Conservation (phyloP, 805 yeast species). For the Candida quercuum region DNA sequence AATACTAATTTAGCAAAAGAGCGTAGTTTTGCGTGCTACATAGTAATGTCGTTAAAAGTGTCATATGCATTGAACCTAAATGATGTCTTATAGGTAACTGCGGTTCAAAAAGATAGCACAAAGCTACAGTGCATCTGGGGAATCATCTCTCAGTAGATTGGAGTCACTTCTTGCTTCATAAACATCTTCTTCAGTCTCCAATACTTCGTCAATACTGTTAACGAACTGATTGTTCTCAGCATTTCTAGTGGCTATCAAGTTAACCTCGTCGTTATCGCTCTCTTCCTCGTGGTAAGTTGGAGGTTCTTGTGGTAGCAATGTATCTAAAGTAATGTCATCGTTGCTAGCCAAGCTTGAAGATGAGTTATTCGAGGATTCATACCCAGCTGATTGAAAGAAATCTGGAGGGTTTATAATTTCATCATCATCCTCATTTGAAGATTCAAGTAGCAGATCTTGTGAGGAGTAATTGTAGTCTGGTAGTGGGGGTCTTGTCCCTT, state of each 20-base stretch:
- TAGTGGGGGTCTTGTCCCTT: conserved; percentile 87
- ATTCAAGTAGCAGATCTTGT: conserved; percentile 71
- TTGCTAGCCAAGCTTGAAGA: conserved; percentile 5
- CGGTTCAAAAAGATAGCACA: too few species aligned
- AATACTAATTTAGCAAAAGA: too few species aligned
- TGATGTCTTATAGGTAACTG: too few species aligned
- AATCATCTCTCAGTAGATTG: not conserved
- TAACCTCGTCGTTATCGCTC: conserved; percentile 12
- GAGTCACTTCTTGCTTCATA: not conserved
- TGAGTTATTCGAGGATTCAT: conserved; percentile 26
- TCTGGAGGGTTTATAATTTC: conserved; percentile 22
- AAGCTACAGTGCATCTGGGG: too few species aligned
- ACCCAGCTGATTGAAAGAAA: conserved; percentile 22
- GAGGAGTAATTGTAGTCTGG: conserved; percentile 84
- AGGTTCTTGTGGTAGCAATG: conserved; percentile 32
- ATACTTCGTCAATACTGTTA: not conserved
- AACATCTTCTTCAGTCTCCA: not conserved
- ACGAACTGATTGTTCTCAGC: conserved; percentile 5
- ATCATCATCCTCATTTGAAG: conserved; percentile 33
- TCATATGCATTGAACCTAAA: too few species aligned
- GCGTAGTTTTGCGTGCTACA: too few species aligned
- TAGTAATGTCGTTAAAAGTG: too few species aligned
- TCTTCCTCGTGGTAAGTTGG: conserved; percentile 27
- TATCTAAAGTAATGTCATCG: conserved; percentile 29
- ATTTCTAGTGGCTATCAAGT: conserved; percentile 1